Conservation (phyloP, 2,329 filamentous ascomycete species). For the Beauveria caledonica region DNA sequence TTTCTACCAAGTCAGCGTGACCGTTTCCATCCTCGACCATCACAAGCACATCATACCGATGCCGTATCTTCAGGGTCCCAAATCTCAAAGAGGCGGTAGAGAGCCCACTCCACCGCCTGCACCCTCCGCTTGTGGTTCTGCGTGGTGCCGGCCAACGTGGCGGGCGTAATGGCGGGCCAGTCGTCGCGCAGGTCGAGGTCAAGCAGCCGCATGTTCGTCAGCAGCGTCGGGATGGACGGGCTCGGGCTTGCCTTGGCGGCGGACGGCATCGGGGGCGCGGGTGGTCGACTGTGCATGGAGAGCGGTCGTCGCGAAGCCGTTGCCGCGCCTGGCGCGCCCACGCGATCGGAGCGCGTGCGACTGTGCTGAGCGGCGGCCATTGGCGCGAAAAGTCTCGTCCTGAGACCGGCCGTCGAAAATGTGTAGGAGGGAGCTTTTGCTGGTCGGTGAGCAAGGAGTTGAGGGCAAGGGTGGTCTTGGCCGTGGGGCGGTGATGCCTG, state of each 20-base stretch:
- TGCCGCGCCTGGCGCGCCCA: background rate
- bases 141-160: conserved; percentile 61
- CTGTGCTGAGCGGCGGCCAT: conserved; percentile 9
- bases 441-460: background rate
- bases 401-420: background rate
- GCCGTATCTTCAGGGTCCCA: conserved; percentile 73
- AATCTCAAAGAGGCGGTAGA: conserved; percentile 78
- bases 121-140: conserved; percentile 77
- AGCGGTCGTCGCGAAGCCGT: conserved; percentile 1
- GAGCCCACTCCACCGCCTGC: conserved; percentile 76
- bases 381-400: background rate
- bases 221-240: conserved; percentile 39
- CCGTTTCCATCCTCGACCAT: too few species aligned
- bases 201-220: conserved; percentile 77
- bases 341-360: conserved; percentile 5
- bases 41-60: conserved; percentile 53
- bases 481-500: background rate
- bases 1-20: conserved; percentile 48
- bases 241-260: background rate
- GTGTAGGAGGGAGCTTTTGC: background rate
- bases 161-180: conserved; percentile 67
- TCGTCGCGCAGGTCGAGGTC: conserved; percentile 68
- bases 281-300: conserved; percentile 1
- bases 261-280: background rate
- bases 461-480: background rate